Percentiles rank a stretch among this genome's conserved stretches.
Evolutionary conservation across 768 basidiomycete species (phyloP).

Genomic region (Auricularia heimuer): DNA sequence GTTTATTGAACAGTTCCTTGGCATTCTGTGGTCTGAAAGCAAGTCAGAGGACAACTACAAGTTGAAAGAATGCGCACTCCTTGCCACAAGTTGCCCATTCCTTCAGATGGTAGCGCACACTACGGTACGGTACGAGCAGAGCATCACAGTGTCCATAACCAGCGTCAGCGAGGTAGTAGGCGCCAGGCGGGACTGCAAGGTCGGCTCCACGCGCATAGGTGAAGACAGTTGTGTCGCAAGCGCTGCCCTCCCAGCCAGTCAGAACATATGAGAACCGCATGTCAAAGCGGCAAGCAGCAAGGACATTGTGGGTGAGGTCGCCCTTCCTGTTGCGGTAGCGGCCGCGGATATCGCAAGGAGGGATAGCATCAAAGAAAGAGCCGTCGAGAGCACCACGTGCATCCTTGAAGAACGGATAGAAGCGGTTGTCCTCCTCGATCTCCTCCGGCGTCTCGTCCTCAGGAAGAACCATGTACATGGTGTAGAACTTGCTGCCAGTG

Average conservation of each 20-base stretch:
- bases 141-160: slow-evolving; percentile 19
- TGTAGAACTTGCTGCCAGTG: slow-evolving; percentile 19
- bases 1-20: slow-evolving; percentile 19
- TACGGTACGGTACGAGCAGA: slow-evolving; percentile 21
- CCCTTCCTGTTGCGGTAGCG: slow-evolving; percentile 19
- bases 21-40: slow-evolving; percentile 10
- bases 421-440: slow-evolving; percentile 15
- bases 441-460: slow-evolving; percentile 10
- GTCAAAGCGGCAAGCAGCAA: slow-evolving; percentile 18
- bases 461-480: slow-evolving; percentile 13
- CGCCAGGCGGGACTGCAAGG: slow-evolving; percentile 16
- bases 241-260: slow-evolving; percentile 20
- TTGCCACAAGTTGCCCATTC: slow-evolving; percentile 17
- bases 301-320: slow-evolving; percentile 21
- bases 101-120: slow-evolving; percentile 23
- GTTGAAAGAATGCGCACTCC: neutral
- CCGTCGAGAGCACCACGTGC: slow-evolving; percentile 17
- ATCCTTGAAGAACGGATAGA: slow-evolving; percentile 21
- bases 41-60: neutral
- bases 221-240: slow-evolving; percentile 17
- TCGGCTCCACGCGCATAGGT: slow-evolving; percentile 15
- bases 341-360: slow-evolving; percentile 11
- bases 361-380: slow-evolving; percentile 17
- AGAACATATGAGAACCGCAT: slow-evolving; percentile 21
- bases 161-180: slow-evolving; percentile 25